phyloP scores from a whole-genome alignment of 495 filamentous ascomycete species.

The Lophiotrema nucula region DNA sequence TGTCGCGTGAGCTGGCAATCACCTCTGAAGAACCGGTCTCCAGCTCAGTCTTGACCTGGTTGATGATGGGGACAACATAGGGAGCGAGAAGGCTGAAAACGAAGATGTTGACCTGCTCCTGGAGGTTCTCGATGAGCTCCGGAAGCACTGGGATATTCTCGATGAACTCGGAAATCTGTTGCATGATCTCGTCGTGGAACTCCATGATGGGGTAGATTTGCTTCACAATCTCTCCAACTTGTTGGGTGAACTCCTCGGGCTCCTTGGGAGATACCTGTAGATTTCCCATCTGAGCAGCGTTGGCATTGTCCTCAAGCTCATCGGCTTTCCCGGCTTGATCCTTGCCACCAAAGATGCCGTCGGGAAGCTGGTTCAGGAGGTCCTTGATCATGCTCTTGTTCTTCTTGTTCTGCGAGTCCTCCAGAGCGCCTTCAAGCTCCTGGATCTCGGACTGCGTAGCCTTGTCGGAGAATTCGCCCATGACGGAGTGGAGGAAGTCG shows the following conservation, averaged over 20 bases:
- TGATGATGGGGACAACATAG: slow-evolving; percentile 79
- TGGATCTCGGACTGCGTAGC: slow-evolving; percentile 82
- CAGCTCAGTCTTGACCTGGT: slow-evolving; percentile 80
- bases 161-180: slow-evolving; percentile 70
- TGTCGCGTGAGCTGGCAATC: slow-evolving; percentile 72
- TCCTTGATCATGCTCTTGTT: slow-evolving; percentile 68
- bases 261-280: slow-evolving; percentile 66
- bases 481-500: slow-evolving; percentile 81
- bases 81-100: slow-evolving; percentile 84
- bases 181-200: slow-evolving; percentile 84
- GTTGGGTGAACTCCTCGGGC: slow-evolving; percentile 70
- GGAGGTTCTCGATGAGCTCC: slow-evolving; percentile 73
- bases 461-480: slow-evolving; percentile 86
- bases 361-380: slow-evolving; percentile 73
- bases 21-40: slow-evolving; percentile 81
- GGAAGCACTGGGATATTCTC: slow-evolving; percentile 78
- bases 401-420: slow-evolving; percentile 52
- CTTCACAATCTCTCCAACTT: slow-evolving; percentile 63
- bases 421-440: slow-evolving; percentile 73
- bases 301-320: slow-evolving; percentile 48
- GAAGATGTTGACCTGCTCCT: slow-evolving; percentile 70
- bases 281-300: slow-evolving; percentile 63
- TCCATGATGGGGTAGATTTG: slow-evolving; percentile 83
- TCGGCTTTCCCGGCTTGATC: slow-evolving; percentile 68
- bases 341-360: slow-evolving; percentile 68